Base-by-base conservation (phyloP, 305 asterid genomes). In the Fraxinus greggii region DNA sequence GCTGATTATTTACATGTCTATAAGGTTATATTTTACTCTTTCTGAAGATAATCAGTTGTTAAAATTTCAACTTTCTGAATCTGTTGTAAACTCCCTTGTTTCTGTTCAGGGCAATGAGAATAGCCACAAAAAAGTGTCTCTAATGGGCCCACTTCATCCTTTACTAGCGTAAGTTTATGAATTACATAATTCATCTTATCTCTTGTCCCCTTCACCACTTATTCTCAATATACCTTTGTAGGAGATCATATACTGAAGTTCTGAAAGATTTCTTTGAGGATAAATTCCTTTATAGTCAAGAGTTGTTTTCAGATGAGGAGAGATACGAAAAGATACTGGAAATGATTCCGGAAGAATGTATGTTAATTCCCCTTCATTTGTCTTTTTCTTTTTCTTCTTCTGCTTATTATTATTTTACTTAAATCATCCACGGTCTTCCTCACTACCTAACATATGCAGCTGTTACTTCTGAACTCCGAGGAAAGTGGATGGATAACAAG, bases 301-400 rank as follows among this genome's bases (percentile, higher is more conserved):
- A 90, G 75, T 89, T 94, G 84, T 88, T 95, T 87, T 85, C 90
- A 6, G 88, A 83, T 36, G 94, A 90, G 88, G 92, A 90, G 78
- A 92, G 90, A 89, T 95, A 88, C 54, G 97, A 91, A 89, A 91
- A 85, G 93, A 93, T 95, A 84, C 86, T 93, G 86, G 92, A 87
- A 80, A 92, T 92, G 98, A 88, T 96, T 88, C 99, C 97, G 59
- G 98, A 96, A 84, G 97, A 93, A 88, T 90, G 99, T 94, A 92
- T 81, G 95, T 35, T n/a, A 28, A 61, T 81, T 38, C 79, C 56
- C 45, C 32, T 54, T 31, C 23, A 56, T 76, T 21, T 83, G 80
- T 26, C 21, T 33, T 76, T 65, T 6, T 83, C n/a, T 79, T 75
- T 45, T 80, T 70, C 33, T 78, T 76, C 74, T 76, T 42, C n/a